These are phyloP conservation scores for Plectranthus barbatus DNA, from an alignment of 257 asterid species.

Conservation along the genomic window DNA sequence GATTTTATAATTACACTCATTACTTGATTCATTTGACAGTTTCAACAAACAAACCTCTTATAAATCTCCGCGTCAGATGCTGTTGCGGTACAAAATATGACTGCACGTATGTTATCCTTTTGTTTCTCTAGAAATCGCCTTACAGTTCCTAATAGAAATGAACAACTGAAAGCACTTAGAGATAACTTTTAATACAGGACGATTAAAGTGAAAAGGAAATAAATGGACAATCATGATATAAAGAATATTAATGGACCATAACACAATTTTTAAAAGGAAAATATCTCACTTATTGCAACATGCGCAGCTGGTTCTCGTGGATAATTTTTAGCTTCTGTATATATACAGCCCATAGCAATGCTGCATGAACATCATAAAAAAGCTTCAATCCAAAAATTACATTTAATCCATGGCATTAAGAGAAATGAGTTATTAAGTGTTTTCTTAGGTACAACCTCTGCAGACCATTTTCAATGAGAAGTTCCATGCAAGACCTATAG, in stretches of 20 bases:
- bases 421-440: conserved; percentile 8
- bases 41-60: conserved; percentile 49
- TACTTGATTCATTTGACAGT: not conserved
- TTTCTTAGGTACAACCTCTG: conserved; percentile 43
- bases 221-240: not conserved
- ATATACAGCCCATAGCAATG: conserved; percentile 87
- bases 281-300: conserved; percentile 78
- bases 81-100: conserved; percentile 71
- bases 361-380: conserved; percentile 39
- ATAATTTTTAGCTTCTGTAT: conserved; percentile 84
- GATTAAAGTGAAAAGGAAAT: not conserved
- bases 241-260: not conserved
- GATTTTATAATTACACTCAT: not conserved
- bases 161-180: conserved; percentile 5
- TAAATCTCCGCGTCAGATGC: conserved; percentile 89
- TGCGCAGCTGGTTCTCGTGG: conserved; percentile 99
- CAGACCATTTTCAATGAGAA: conserved; percentile 49
- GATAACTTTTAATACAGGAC: not conserved
- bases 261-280: not conserved
- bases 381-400: conserved; percentile 5
- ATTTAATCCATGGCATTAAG: conserved; percentile 4
- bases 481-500: conserved; percentile 68
- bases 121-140: conserved; percentile 93
- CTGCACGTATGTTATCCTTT: conserved; percentile 63
- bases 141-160: conserved; percentile 55